Evolutionary conservation across 148 eudicot genomes (phyloP).

Genomic region (Tetragonia tetragonoides): DNA sequence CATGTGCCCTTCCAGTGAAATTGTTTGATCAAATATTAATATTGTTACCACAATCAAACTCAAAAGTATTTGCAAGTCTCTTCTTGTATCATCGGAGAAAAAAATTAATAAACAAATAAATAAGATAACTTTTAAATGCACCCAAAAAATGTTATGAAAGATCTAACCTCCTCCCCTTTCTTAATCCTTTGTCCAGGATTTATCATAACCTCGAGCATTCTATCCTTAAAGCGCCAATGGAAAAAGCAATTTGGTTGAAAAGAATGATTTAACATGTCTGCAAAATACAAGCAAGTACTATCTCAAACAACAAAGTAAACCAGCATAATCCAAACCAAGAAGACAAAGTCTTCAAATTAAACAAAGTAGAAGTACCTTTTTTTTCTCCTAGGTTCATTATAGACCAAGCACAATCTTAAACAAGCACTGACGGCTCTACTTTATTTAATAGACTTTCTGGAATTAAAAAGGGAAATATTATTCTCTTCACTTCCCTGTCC

Average conservation of each 20-base stretch:
- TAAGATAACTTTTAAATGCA: not conserved
- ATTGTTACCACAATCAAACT: not conserved
- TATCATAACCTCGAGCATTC: constrained; percentile 99
- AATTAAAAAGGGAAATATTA: not conserved
- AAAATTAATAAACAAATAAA: not conserved
- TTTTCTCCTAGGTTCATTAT: not conserved
- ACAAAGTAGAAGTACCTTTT: not conserved
- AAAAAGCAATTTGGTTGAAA: constrained; percentile 94
- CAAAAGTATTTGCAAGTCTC: not conserved
- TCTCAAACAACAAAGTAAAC: constrained; percentile 10
- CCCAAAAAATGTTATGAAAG: constrained; percentile 4
- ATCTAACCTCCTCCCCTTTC: constrained; percentile 89
- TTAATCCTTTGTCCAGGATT: constrained; percentile 81
- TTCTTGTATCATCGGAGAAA: not conserved
- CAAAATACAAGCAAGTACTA: constrained; percentile 16
- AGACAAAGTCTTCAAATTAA: not conserved
- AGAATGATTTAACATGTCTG: constrained; percentile 98
- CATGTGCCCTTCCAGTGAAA: not conserved
- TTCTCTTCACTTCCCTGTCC: not conserved
- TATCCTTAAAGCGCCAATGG: constrained; percentile 98
- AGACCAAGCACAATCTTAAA: not conserved
- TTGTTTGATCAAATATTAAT: not conserved
- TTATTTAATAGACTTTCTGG: not conserved
- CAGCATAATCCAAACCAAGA: not conserved
- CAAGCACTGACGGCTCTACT: not conserved